These are phyloP conservation scores for Musa schizocarpa DNA, from an alignment of 176 grass and related monocot genomes.

Conservation along the genomic window DNA sequence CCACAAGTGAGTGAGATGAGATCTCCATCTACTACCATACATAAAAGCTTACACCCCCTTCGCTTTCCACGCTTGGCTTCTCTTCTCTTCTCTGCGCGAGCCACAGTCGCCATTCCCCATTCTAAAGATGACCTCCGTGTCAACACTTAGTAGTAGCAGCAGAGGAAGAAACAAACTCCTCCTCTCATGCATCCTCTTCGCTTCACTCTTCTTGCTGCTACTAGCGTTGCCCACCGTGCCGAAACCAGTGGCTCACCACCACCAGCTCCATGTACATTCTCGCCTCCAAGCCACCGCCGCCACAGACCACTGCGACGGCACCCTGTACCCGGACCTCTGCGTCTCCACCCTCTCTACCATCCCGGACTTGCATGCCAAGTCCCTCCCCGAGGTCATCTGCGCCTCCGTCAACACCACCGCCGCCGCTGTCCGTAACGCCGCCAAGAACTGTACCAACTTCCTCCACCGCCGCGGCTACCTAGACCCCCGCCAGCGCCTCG, in stretches of 20 bases:
- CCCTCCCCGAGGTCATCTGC: conserved; percentile 44
- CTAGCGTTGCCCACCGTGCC: background rate
- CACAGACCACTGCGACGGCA: conserved; percentile 57
- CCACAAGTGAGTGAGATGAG: too few relatives aligned
- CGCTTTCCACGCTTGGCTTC: too few relatives aligned
- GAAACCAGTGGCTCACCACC: background rate
- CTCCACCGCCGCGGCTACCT: conserved; percentile 22
- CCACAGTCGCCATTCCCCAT: too few relatives aligned
- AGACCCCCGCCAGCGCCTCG: conserved; percentile 38
- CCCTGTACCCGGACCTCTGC: conserved; percentile 64
- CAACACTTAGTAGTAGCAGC: too few relatives aligned
- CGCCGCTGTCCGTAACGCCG: conserved; percentile 41
- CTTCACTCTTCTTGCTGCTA: too few relatives aligned
- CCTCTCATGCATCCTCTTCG: too few relatives aligned
- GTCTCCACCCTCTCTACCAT: conserved; percentile 40
- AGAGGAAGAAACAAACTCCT: too few relatives aligned
- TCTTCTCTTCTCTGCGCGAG: too few relatives aligned
- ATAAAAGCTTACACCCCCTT: too few relatives aligned
- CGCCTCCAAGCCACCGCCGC: background rate
- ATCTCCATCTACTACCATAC: too few relatives aligned
- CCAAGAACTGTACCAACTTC: conserved; percentile 58
- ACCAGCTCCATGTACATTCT: too few relatives aligned
- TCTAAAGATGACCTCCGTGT: too few relatives aligned
- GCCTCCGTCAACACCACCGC: conserved; percentile 32
- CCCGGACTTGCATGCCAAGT: conserved; percentile 23